A percentile compares a stretch with the other conserved stretches of the same genome.
Conservation (phyloP, 2,329 filamentous ascomycete species). For the Cladosporium sp. region DNA sequence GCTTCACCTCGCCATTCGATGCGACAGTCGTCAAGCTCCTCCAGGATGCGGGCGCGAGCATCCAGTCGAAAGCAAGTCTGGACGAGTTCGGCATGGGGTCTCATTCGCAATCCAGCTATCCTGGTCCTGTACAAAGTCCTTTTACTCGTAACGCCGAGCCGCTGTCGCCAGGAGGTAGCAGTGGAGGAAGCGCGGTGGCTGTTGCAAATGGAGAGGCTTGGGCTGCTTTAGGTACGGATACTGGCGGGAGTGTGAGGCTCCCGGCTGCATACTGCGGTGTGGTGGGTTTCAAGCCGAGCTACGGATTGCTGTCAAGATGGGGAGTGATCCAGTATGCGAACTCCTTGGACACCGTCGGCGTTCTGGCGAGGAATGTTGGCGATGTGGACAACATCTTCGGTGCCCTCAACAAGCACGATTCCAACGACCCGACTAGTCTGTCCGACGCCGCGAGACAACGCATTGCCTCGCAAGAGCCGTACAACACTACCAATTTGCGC, state of each 20-base stretch:
- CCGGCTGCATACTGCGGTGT: slow-evolving; percentile 84
- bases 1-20: slow-evolving; percentile 73
- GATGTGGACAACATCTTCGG: slow-evolving; percentile 48
- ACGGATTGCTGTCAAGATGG: slow-evolving; percentile 80
- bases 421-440: slow-evolving; percentile 63
- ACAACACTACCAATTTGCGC: slow-evolving; percentile 36
- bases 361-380: slow-evolving; percentile 61
- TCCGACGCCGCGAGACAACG: slow-evolving; percentile 20
- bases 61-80: slow-evolving; percentile 84
- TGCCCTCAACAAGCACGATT: slow-evolving; percentile 61
- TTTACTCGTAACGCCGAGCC: slow-evolving; percentile 36
- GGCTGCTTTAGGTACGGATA: slow-evolving; percentile 86
- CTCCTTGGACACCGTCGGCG: slow-evolving; percentile 84
- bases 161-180: slow-evolving; percentile 81
- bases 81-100: slow-evolving; percentile 98
- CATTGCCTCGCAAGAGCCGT: slow-evolving; percentile 37
- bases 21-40: slow-evolving; percentile 77
- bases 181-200: slow-evolving; percentile 87
- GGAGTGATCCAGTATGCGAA: slow-evolving; percentile 92
- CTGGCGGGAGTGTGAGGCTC: slow-evolving; percentile 82
- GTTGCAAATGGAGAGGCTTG: slow-evolving; percentile 66
- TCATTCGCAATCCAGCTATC: slow-evolving; percentile 68
- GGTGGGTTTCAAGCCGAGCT: slow-evolving; percentile 88
- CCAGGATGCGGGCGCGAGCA: slow-evolving; percentile 58
- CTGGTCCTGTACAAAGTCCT: slow-evolving; percentile 63